Evolutionary conservation across 805 yeast species (phyloP).

Genomic region (Candida pseudofarinosa): DNA sequence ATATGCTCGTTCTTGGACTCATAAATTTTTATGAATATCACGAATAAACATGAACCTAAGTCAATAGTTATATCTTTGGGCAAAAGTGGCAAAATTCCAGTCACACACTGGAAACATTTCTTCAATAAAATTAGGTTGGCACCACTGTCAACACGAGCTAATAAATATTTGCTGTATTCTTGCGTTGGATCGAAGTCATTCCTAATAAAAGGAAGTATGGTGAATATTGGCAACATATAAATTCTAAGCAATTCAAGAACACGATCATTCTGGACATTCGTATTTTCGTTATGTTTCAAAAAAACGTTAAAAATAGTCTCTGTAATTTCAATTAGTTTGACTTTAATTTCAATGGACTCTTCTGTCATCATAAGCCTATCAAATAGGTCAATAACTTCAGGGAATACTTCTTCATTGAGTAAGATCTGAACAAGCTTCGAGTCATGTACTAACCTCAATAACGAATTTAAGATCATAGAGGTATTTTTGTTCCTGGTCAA

Average conservation of each 20-base stretch:
- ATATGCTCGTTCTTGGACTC: constrained; percentile 37
- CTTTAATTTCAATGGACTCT: constrained; percentile 57
- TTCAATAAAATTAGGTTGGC: constrained; percentile 43
- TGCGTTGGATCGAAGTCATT: constrained; percentile 36
- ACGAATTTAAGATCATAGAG: constrained; percentile 45
- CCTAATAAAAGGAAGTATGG: constrained; percentile 55
- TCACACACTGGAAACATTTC: constrained; percentile 47
- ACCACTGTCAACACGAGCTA: constrained; percentile 28
- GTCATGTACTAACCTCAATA: constrained; percentile 50
- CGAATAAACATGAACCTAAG: constrained; percentile 65
- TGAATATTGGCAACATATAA: constrained; percentile 58
- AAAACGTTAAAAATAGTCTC: constrained; percentile 22
- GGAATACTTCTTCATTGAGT: constrained; percentile 63
- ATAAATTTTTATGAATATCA: constrained; percentile 55
- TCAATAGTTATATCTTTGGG: constrained; percentile 70
- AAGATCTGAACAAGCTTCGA: constrained; percentile 54
- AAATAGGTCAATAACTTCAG: constrained; percentile 70
- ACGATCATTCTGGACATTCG: constrained; percentile 36
- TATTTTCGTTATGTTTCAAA: constrained; percentile 23
- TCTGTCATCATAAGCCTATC: constrained; percentile 67
- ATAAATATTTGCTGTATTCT: constrained; percentile 18
- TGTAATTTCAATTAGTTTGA: constrained; percentile 41
- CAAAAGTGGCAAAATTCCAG: constrained; percentile 60
- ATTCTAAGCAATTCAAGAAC: constrained; percentile 79
- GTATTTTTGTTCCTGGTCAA: constrained; percentile 49